These are phyloP conservation scores for Rosa lucieae DNA, from an alignment of 306 rosid species.

Conservation along the genomic window DNA sequence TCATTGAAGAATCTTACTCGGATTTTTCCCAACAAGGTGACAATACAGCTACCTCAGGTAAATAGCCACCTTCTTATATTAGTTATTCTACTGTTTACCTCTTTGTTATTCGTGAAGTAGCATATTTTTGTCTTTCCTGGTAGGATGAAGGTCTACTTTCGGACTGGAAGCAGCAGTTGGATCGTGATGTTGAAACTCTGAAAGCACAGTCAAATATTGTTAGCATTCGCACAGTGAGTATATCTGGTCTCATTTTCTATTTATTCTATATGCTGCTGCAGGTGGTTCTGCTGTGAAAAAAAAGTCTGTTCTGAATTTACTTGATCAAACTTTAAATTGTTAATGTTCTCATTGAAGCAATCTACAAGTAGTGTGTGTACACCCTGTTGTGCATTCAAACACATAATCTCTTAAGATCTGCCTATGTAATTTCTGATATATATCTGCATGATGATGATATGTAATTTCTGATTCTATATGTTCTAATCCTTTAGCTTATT, in stretches of 20 bases:
- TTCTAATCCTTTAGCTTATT: neutral
- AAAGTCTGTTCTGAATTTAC: neutral
- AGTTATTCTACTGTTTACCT: constrained; percentile 9
- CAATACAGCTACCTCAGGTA: constrained; percentile 90
- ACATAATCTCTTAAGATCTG: neutral
- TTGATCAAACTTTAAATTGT: neutral
- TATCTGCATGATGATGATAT: neutral
- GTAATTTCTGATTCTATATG: neutral
- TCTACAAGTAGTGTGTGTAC: neutral
- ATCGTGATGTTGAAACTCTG: constrained; percentile 78
- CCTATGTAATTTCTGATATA: neutral
- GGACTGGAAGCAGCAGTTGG: constrained; percentile 88
- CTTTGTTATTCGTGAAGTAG: constrained; percentile 18
- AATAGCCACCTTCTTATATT: constrained; percentile 1
- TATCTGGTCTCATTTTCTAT: constrained; percentile 12
- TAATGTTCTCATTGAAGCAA: neutral
- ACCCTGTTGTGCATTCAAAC: neutral
- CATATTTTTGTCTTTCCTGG: neutral
- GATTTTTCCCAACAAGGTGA: constrained; percentile 87
- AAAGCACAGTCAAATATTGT: constrained; percentile 75
- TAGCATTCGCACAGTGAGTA: constrained; percentile 73
- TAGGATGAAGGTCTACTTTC: constrained; percentile 79
- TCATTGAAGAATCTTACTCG: constrained; percentile 73
- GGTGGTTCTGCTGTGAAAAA: neutral
- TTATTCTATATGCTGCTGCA: constrained; percentile 1